phyloP scores from a whole-genome alignment of 441 rosid genomes.

The Gossypium davidsonii region DNA sequence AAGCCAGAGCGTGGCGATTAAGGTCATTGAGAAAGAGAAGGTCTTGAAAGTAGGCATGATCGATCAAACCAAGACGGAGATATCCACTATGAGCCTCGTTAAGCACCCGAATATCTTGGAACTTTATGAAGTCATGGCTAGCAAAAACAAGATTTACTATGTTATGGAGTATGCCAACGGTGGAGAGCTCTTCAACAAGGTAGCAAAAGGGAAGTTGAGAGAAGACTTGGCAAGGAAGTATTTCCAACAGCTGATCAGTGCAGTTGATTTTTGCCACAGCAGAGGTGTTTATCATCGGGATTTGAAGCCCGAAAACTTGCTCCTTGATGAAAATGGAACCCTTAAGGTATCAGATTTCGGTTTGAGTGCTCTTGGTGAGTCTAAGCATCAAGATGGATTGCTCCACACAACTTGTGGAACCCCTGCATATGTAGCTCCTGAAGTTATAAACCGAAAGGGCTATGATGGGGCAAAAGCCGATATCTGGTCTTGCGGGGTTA shows the following conservation, averaged over 20 bases:
- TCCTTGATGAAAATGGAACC: conserved; percentile 66
- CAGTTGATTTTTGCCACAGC: conserved; percentile 83
- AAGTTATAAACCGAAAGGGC: conserved; percentile 62
- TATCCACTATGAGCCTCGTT: conserved; percentile 66
- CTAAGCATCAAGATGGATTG: conserved; percentile 67
- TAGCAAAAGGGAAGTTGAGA: conserved; percentile 63
- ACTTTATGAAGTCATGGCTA: conserved; percentile 86
- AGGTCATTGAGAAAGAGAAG: conserved; percentile 72
- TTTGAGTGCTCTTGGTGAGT: conserved; percentile 62
- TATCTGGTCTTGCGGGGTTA: conserved; percentile 80
- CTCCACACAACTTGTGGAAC: conserved; percentile 90
- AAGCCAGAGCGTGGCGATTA: conserved; percentile 59
- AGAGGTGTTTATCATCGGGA: conserved; percentile 81
- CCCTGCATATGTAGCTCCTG: conserved; percentile 87
- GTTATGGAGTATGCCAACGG: conserved; percentile 77
- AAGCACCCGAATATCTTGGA: conserved; percentile 74
- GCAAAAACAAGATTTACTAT: conserved; percentile 77
- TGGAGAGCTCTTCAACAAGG: conserved; percentile 78
- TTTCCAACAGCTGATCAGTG: conserved; percentile 73
- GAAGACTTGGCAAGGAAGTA: conserved; percentile 56
- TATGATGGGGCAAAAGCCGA: conserved; percentile 80
- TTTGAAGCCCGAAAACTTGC: conserved; percentile 74
- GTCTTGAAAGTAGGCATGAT: conserved; percentile 60
- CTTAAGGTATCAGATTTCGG: conserved; percentile 84
- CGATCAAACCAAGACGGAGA: conserved; percentile 80